A percentile compares a stretch with the other conserved stretches of the same genome.
phyloP scores from a whole-genome alignment of 129 eudicot genomes.

The Flaveria robusta region DNA sequence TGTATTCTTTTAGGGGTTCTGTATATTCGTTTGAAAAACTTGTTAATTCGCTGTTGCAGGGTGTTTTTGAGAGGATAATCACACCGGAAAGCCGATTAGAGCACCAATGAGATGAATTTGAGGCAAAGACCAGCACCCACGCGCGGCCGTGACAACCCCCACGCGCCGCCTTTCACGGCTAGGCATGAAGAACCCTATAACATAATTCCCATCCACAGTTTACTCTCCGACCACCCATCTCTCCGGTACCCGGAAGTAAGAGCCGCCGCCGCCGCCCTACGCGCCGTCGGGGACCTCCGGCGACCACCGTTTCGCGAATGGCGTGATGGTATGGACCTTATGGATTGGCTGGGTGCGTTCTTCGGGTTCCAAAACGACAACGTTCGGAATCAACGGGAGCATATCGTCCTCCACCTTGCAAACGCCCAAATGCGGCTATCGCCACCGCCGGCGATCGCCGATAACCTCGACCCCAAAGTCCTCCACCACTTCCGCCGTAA shows the following conservation, averaged over 20 bases:
- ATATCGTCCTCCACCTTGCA: constrained; percentile 83
- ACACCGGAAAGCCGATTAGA: neutral
- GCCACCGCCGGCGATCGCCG: constrained; percentile 63
- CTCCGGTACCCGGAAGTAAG: constrained; percentile 80
- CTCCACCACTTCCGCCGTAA: constrained; percentile 71
- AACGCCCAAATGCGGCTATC: constrained; percentile 87
- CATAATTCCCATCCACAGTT: constrained; percentile 74
- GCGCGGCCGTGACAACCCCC: constrained; percentile 52
- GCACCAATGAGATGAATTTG: constrained; percentile 56
- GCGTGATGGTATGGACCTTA: constrained; percentile 68
- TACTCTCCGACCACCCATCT: constrained; percentile 69
- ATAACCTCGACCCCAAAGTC: constrained; percentile 59
- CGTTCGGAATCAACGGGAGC: constrained; percentile 87
- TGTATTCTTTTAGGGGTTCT: neutral
- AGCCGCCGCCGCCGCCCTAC: constrained; percentile 78
- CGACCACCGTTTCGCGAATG: constrained; percentile 69
- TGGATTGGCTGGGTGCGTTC: constrained; percentile 88
- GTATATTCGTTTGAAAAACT: neutral
- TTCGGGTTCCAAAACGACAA: constrained; percentile 88
- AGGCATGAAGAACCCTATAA: constrained; percentile 49
- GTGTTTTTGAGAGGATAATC: constrained; percentile 28
- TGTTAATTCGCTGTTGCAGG: constrained; percentile 30
- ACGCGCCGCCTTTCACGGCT: constrained; percentile 45
- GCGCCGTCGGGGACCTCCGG: constrained; percentile 71
- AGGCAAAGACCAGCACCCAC: constrained; percentile 65